Conservation (phyloP, 148 eudicot species). For the Linanthus parryae region DNA sequence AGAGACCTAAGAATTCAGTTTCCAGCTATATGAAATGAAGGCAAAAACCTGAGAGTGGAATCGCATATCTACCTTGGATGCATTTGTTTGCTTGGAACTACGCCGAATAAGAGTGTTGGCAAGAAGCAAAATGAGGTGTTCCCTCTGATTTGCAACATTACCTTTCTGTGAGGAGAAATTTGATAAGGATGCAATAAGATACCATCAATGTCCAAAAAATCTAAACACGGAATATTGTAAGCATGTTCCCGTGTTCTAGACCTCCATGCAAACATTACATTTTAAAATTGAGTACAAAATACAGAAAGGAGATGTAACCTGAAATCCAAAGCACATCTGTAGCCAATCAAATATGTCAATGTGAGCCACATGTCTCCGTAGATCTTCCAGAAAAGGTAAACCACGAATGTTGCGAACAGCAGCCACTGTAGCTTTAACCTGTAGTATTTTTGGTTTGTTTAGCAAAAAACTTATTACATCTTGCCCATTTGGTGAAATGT, state of each 20-base stretch:
- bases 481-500: too few relatives aligned
- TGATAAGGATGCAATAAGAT: neutral
- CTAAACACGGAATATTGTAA: neutral
- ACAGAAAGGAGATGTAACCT: slow-evolving; percentile 30
- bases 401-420: slow-evolving; percentile 73
- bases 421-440: slow-evolving; percentile 79
- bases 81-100: slow-evolving; percentile 42
- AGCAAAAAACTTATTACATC: slow-evolving; percentile 14
- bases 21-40: neutral
- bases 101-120: slow-evolving; percentile 76
- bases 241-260: neutral
- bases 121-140: slow-evolving; percentile 83
- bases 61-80: slow-evolving; percentile 43
- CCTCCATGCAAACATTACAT: neutral
- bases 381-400: slow-evolving; percentile 69
- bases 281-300: neutral
- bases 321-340: slow-evolving; percentile 75
- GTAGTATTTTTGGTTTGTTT: slow-evolving; percentile 24
- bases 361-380: slow-evolving; percentile 31
- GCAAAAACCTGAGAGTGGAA: slow-evolving; percentile 8
- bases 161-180: slow-evolving; percentile 51
- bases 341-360: slow-evolving; percentile 92
- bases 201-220: neutral
- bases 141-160: slow-evolving; percentile 88
- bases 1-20: slow-evolving; percentile 2